Evolutionary conservation across 2,329 filamentous ascomycete genomes (phyloP), one percentile per base, ranked within the genome.

Genomic region (Fusarium sp.): DNA sequence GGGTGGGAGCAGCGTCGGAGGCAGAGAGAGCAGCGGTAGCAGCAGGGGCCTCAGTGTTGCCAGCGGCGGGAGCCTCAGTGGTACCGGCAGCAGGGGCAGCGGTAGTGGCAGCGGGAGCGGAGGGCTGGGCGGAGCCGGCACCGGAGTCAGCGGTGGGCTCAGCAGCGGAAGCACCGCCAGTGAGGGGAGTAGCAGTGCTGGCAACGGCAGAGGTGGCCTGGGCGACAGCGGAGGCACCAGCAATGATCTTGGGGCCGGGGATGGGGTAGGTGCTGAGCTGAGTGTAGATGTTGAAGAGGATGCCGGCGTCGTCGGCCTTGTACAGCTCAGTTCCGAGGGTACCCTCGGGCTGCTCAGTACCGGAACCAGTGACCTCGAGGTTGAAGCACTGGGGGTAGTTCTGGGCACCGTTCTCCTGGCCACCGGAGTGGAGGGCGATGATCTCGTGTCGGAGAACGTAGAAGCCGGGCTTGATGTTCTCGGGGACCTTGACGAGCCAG

Each of bases 361-460:
- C 83, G 33, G 81, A 81, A 14, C 86, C 86, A 58, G 82, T 83
- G 67, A 88, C 83, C 74, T 84, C 69, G 8, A 75, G 75, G 66
- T 75, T 75, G 69, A 75, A 75, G 69, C 73, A 75, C 41, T 75
- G 73, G 0, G 73, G 73, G 20, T 75, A 75, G 64, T 75, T 75
- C 66, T 75, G 73, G 1, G 73, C 73, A n/a, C 73, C 73, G 3
- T 75, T 54, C 43, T 67, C 52, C 11, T 76, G 60, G 35, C 81
- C 80, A 5, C 83, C 85, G 0, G 80, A 76, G 68, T 88, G 87
- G 29, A 88, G 81, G 13, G 87, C 87, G 68, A 88, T 86, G 72
- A 89, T 86, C 79, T 89, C 87, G 74, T 88, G 87, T 5, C 87
- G 85, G 68, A 89, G 78, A 45, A 89, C 85, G 78, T 88, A 89